phyloP scores from a whole-genome alignment of 2,329 filamentous ascomycete species.

The Cladosporium sp. region DNA sequence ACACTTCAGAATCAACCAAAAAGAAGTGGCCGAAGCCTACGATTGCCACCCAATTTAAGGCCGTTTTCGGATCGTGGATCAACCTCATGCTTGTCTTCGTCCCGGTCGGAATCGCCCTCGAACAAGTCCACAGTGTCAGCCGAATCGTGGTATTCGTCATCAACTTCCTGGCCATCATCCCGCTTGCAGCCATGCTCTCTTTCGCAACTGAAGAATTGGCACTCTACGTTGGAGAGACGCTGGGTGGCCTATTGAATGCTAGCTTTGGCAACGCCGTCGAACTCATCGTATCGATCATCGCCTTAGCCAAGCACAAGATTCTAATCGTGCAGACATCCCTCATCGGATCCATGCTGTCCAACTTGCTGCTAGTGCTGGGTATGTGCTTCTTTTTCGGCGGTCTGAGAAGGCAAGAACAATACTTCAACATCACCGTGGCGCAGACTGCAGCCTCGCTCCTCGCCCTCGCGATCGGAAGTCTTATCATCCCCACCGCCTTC shows the following conservation, averaged over 20 bases:
- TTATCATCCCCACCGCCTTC: slow-evolving; percentile 91
- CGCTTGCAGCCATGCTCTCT: slow-evolving; percentile 78
- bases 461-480: slow-evolving; percentile 70
- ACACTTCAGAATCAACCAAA: slow-evolving; percentile 21
- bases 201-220: slow-evolving; percentile 91
- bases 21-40: slow-evolving; percentile 26
- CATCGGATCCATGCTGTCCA: slow-evolving; percentile 87
- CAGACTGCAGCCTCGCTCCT: slow-evolving; percentile 83
- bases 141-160: slow-evolving; percentile 67
- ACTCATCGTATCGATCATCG: slow-evolving; percentile 69
- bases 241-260: slow-evolving; percentile 86
- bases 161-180: slow-evolving; percentile 92
- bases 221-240: slow-evolving; percentile 69
- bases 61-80: slow-evolving; percentile 80
- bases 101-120: slow-evolving; percentile 68
- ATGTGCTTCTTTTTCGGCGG: slow-evolving; percentile 92
- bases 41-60: slow-evolving; percentile 55
- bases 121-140: slow-evolving; percentile 57
- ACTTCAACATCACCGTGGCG: slow-evolving; percentile 88
- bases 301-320: slow-evolving; percentile 68
- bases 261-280: slow-evolving; percentile 66
- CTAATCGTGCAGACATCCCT: slow-evolving; percentile 89
- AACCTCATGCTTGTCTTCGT: slow-evolving; percentile 77
- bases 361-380: slow-evolving; percentile 81
- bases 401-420: slow-evolving; percentile 72